Percentiles rank a stretch among this genome's conserved stretches.
Evolutionary conservation across 441 rosid genomes (phyloP).

Genomic region (Eutrema salsugineum): DNA sequence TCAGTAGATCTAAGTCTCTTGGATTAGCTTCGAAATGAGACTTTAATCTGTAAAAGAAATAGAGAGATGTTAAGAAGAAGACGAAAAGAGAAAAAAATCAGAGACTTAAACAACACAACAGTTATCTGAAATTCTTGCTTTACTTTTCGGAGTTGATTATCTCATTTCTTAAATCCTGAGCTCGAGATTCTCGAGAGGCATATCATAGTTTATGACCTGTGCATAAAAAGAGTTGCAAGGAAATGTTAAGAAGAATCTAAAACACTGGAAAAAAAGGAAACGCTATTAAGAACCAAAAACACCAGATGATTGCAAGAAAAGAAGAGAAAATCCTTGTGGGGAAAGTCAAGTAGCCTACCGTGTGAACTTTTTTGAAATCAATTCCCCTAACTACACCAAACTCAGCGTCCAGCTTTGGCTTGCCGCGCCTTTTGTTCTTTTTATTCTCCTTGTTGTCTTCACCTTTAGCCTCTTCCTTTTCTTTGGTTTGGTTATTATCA

Average conservation of each 20-base stretch:
- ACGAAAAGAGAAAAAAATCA: no score
- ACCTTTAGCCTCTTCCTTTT: slow-evolving; percentile 46
- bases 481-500: slow-evolving; percentile 52
- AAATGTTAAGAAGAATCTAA: not conserved
- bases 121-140: slow-evolving; percentile 26
- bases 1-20: slow-evolving; percentile 74
- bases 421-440: slow-evolving; percentile 46
- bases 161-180: slow-evolving; percentile 91
- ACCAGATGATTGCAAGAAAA: not conserved
- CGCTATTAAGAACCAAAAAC: not conserved
- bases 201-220: slow-evolving; percentile 88
- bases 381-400: slow-evolving; percentile 97
- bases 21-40: slow-evolving; percentile 91
- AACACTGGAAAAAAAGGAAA: not conserved
- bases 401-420: slow-evolving; percentile 71
- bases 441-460: slow-evolving; percentile 37
- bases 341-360: slow-evolving; percentile 53
- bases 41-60: slow-evolving; percentile 53
- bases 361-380: slow-evolving; percentile 91
- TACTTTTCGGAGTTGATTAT: slow-evolving; percentile 92
- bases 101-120: not conserved
- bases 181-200: slow-evolving; percentile 93
- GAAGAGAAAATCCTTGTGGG: not conserved
- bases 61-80: not conserved
- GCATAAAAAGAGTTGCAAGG: not conserved